Evolutionary conservation across 2,329 filamentous ascomycete species (phyloP).

Genomic region (Phialemonium atrogriseum): DNA sequence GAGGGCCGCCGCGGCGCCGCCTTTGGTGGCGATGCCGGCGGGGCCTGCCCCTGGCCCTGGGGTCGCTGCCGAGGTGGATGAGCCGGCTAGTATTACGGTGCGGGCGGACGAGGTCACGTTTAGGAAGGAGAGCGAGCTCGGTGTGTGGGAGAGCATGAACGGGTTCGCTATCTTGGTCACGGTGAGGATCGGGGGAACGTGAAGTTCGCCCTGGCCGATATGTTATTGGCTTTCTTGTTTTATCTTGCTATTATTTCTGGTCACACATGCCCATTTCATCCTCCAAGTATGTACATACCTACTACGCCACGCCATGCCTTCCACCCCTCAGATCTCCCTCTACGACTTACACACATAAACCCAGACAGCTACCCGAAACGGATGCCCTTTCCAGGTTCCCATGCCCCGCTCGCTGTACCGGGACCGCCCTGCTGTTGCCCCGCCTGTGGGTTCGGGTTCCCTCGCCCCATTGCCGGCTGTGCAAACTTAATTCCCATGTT

Average conservation of each 20-base stretch:
- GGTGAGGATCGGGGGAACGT: conserved; percentile 14
- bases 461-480: conserved; percentile 21
- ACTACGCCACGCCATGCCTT: too few species aligned
- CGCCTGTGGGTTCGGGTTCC: conserved; percentile 3
- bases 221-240: too few species aligned
- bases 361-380: conserved; percentile 45
- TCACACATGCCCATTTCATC: too few species aligned
- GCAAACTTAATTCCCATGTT: conserved; percentile 76
- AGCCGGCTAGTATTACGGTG: conserved; percentile 29
- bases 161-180: conserved; percentile 42
- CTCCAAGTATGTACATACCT: too few species aligned
- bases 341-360: background rate
- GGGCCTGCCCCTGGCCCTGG: too few species aligned
- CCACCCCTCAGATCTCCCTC: too few species aligned
- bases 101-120: conserved; percentile 41
- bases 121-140: conserved; percentile 40
- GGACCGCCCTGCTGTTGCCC: conserved; percentile 7
- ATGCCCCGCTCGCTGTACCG: conserved; percentile 32
- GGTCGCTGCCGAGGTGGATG: conserved; percentile 8
- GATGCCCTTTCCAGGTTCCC: conserved; percentile 52
- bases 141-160: conserved; percentile 40
- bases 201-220: too few species aligned
- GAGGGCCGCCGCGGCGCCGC: conserved; percentile 5
- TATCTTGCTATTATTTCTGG: too few species aligned
- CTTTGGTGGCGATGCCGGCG: background rate